Percentiles rank a stretch among this genome's conserved stretches.
Evolutionary conservation across 164 flowering plant genomes (phyloP).

Genomic region (Annona cherimola): DNA sequence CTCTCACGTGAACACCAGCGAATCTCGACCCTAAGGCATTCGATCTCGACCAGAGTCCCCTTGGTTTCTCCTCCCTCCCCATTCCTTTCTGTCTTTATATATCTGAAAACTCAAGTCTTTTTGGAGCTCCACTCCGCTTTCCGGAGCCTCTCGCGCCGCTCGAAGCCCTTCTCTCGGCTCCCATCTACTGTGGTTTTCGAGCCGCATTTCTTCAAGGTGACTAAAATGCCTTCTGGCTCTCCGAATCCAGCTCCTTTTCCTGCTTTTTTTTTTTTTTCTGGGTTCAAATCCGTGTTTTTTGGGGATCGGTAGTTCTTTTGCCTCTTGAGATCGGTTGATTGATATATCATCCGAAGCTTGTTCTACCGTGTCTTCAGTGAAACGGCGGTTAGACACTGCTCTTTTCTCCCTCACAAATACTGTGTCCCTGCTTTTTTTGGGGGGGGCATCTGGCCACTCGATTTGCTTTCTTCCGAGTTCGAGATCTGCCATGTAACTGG

Average conservation of each 20-base stretch:
- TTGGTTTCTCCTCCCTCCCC: not conserved
- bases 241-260: not conserved
- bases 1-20: constrained; percentile 2
- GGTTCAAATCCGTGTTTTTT: not conserved
- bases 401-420: not conserved
- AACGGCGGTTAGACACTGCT: not conserved
- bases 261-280: not conserved
- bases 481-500: not conserved
- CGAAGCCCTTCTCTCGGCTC: not conserved
- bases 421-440: not conserved
- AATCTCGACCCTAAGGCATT: not conserved
- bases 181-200: not conserved
- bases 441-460: not conserved
- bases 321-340: not conserved
- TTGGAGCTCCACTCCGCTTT: not conserved
- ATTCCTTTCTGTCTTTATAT: not conserved
- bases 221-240: not conserved
- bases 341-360: not conserved
- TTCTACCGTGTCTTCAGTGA: not conserved
- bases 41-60: not conserved
- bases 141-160: not conserved
- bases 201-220: constrained; percentile 6
- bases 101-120: not conserved
- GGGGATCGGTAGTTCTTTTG: not conserved
- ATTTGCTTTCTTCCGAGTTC: not conserved